Conservation (phyloP, 305 asterid species). For the Fraxinus paxiana region DNA sequence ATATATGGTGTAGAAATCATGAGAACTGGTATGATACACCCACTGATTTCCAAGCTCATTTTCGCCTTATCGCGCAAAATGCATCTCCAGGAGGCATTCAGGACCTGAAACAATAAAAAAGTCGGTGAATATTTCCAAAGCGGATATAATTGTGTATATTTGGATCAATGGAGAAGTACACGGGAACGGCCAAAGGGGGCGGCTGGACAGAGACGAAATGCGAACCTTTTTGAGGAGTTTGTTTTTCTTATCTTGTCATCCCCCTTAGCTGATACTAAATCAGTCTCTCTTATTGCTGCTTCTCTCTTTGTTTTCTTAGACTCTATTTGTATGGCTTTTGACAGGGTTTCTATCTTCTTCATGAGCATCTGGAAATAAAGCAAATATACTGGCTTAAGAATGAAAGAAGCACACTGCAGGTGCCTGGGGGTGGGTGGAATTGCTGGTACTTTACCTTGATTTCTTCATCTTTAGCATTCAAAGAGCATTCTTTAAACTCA, state of each 20-base stretch:
- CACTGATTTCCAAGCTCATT: conserved; percentile 6
- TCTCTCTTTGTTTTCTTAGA: conserved; percentile 64
- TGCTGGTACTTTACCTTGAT: conserved; percentile 47
- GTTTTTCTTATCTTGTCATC: conserved; percentile 38
- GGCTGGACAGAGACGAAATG: neutral
- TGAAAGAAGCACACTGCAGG: conserved; percentile 11
- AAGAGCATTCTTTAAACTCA: conserved; percentile 45
- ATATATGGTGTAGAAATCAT: conserved; percentile 22
- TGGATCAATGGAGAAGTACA: neutral
- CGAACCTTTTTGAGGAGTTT: conserved; percentile 51
- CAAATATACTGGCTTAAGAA: conserved; percentile 1
- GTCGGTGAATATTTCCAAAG: neutral
- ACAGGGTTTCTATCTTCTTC: conserved; percentile 60
- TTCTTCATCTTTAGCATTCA: conserved; percentile 67
- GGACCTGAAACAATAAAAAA: conserved; percentile 42
- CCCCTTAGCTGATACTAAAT: conserved; percentile 33
- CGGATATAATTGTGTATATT: neutral
- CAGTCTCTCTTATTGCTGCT: conserved; percentile 51
- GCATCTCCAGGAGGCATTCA: conserved; percentile 34
- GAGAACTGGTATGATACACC: conserved; percentile 16
- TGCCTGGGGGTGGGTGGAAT: neutral
- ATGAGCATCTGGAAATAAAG: conserved; percentile 45
- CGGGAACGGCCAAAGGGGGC: neutral
- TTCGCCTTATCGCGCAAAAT: neutral
- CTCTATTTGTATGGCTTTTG: conserved; percentile 65